Base-by-base conservation (phyloP, 352 stramenopile genomes). In the Aphanomyces cochlioides region DNA sequence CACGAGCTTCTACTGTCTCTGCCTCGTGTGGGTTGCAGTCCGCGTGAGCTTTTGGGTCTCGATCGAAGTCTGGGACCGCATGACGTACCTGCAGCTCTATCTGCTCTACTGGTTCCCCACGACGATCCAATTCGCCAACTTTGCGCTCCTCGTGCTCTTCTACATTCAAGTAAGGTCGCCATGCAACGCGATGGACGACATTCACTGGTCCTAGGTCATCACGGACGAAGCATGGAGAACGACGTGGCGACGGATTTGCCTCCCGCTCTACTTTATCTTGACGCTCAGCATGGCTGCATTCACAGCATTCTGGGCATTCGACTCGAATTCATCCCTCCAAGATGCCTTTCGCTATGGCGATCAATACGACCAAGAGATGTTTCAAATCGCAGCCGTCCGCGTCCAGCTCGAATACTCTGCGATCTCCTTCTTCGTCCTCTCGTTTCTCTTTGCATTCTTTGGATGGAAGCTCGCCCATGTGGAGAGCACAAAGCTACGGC, bases 101-200 rank as follows among this genome's bases (percentile, higher is more conserved):
- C 72, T 94, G 70, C 79, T 94, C 50, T 94, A 94, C 77, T 94
- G 87, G 87, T 81, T 89, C 41, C 87, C 87, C 3, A 94, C 85
- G 53, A 85, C 87, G 39, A 90, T 94, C 74, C 87, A 94, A 76
- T 94, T 94, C 73, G 87, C 87, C 81, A 94, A 92, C 74, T 94
- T 94, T 67, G 92, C 87, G 72, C 79, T 94, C 53, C 81, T 94
- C 39, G 82, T 94, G 47, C 84, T 94, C 39, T 94, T 94, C 71
- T 94, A 94, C 79, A 92, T 94, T 48, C 87, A 94, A 76, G 50
- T 58, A 58, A 10, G 17, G 10, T 12, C 43, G 43, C 43, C 43
- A 12, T n/a, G 0, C 28, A 28, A 28, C 28, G 28, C 28, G 28
- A 28, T 28, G 28, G 28, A 28, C 45, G n/a, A 53, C 45, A n/a